phyloP scores from a whole-genome alignment of 78 protist genomes.

The Dictyostelium firmibasis region DNA sequence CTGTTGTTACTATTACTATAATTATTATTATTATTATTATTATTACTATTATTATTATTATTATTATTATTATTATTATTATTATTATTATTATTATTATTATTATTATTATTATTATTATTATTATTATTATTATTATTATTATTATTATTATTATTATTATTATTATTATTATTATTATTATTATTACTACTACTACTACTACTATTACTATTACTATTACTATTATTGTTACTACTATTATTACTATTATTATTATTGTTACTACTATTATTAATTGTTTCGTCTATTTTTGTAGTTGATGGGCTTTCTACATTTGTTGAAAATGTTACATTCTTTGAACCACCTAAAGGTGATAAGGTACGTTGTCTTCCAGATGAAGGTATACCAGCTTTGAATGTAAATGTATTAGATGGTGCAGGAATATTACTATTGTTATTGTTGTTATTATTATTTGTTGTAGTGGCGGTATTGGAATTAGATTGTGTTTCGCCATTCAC shows the following conservation, averaged over 20 bases:
- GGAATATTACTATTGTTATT: background rate
- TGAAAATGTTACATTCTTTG: constrained; percentile 6
- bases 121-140: background rate
- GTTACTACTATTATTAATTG: background rate
- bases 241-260: background rate
- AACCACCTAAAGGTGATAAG: constrained; percentile 49
- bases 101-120: background rate
- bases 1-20: no score
- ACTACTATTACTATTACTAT: background rate
- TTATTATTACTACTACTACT: background rate
- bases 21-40: background rate
- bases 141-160: background rate
- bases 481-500: background rate
- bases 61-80: background rate
- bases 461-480: background rate
- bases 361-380: constrained; percentile 41
- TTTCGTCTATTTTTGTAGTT: background rate
- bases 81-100: background rate
- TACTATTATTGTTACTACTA: background rate
- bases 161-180: background rate
- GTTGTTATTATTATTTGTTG: background rate
- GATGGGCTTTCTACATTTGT: background rate
- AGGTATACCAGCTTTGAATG: constrained; percentile 40
- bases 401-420: background rate
- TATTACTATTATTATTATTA: background rate